Conservation (phyloP, 2,329 filamentous ascomycete species). For the Bipolaris cookei region DNA sequence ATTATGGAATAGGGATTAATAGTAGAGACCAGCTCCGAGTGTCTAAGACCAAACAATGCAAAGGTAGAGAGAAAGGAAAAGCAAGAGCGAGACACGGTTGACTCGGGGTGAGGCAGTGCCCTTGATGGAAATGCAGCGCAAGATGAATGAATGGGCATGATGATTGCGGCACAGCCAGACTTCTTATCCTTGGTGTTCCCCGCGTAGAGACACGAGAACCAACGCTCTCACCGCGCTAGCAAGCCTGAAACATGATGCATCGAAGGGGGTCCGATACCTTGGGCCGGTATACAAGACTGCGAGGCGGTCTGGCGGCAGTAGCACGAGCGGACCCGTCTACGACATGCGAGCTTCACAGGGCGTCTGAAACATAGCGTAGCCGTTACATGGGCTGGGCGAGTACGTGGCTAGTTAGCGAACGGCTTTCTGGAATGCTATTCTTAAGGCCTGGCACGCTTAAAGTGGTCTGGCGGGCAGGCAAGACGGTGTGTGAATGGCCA, state of each 20-base stretch:
- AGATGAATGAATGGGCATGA: slow-evolving; percentile 28
- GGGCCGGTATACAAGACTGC: slow-evolving; percentile 26
- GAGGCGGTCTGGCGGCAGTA: slow-evolving; percentile 38
- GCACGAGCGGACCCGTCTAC: slow-evolving; percentile 33
- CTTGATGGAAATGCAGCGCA: slow-evolving; percentile 35
- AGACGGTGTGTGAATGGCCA: slow-evolving; percentile 37
- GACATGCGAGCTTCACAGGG: slow-evolving; percentile 37
- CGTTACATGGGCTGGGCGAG: slow-evolving; percentile 39
- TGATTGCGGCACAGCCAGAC: slow-evolving; percentile 46
- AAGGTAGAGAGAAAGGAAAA: slow-evolving; percentile 21
- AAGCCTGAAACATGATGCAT: slow-evolving; percentile 51
- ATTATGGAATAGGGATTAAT: slow-evolving; percentile 50
- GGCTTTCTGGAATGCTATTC: slow-evolving; percentile 34
- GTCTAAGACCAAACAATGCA: slow-evolving; percentile 49
- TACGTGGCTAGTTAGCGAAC: slow-evolving; percentile 34
- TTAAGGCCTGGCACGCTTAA: slow-evolving; percentile 25
- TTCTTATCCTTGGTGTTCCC: slow-evolving; percentile 45
- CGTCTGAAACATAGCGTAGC: slow-evolving; percentile 47
- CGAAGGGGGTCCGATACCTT: slow-evolving; percentile 34
- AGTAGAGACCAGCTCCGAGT: slow-evolving; percentile 54
- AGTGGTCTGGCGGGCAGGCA: slow-evolving; percentile 23
- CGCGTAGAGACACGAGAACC: slow-evolving; percentile 42
- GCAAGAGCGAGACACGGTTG: slow-evolving; percentile 48
- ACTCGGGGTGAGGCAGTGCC: slow-evolving; percentile 43
- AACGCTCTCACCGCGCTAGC: slow-evolving; percentile 46